phyloP scores from a whole-genome alignment of 2,329 filamentous ascomycete genomes.

The Knufia fluminis region DNA sequence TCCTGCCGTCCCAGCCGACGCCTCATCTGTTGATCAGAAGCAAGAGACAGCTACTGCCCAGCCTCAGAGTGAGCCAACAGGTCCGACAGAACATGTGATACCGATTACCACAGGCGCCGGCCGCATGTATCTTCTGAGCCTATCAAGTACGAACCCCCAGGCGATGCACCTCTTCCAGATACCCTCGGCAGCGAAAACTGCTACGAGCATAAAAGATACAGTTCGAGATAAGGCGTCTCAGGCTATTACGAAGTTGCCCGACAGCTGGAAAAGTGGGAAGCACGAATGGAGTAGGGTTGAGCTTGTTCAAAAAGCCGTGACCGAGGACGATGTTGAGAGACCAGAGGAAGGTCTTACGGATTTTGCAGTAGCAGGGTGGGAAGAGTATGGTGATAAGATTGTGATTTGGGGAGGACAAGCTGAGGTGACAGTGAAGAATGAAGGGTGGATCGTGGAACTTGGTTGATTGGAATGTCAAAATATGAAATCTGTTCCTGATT shows the following conservation, averaged over 20 bases:
- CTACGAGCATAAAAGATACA: conserved; percentile 12
- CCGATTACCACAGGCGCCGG: conserved; percentile 16
- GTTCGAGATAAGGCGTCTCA: conserved; percentile 9
- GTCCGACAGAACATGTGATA: conserved; percentile 10
- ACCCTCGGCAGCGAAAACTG: conserved; percentile 6
- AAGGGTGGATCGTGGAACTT: conserved; percentile 11
- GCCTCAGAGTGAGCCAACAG: background rate
- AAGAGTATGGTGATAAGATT: conserved; percentile 13
- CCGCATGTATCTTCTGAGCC: conserved; percentile 11
- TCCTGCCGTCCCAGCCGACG: background rate
- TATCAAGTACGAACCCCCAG: background rate
- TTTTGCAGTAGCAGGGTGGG: conserved; percentile 11
- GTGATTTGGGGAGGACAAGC: conserved; percentile 14
- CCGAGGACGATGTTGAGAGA: conserved; percentile 1
- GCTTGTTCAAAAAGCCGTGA: conserved; percentile 6
- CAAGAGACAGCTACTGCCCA: conserved; percentile 5
- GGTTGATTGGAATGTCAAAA: background rate
- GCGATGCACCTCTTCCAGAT: conserved; percentile 14
- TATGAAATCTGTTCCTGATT: background rate
- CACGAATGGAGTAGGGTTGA: conserved; percentile 15
- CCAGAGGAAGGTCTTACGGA: conserved; percentile 8
- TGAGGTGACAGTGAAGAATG: conserved; percentile 3
- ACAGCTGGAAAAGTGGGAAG: conserved; percentile 12
- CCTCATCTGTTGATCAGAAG: background rate
- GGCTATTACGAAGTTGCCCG: background rate